A percentile compares a stretch with the other conserved stretches of the same genome.
Evolutionary conservation across 768 basidiomycete species (phyloP).

Genomic region (Psilocybe tampanensis): DNA sequence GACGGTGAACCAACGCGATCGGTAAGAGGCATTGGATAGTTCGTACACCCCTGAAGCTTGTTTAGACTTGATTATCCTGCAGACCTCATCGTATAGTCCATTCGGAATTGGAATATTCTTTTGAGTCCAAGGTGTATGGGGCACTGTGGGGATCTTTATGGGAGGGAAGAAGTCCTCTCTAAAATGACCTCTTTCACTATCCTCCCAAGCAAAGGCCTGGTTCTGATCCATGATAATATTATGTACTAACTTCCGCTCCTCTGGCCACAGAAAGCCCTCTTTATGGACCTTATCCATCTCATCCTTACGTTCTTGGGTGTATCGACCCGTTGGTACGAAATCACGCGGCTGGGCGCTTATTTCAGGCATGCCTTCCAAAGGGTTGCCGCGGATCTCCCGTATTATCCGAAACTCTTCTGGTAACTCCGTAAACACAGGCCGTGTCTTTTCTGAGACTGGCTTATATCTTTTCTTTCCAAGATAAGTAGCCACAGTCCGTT

Average conservation of each 20-base stretch:
- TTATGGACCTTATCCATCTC: constrained; percentile 20
- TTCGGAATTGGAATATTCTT: constrained; percentile 16
- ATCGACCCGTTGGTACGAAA: constrained; percentile 19
- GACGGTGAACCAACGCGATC: constrained; percentile 41
- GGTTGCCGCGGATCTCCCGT: too few relatives aligned
- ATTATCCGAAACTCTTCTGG: too few relatives aligned
- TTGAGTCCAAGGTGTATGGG: constrained; percentile 11
- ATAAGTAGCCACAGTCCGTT: too few relatives aligned
- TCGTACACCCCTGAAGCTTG: constrained; percentile 36
- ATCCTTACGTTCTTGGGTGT: constrained; percentile 20
- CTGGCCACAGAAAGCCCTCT: constrained; percentile 17
- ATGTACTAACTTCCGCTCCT: constrained; percentile 15
- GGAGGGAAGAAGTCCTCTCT: too few relatives aligned
- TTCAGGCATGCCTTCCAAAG: too few relatives aligned
- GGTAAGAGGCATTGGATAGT: constrained; percentile 29
- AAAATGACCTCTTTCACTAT: constrained; percentile 16
- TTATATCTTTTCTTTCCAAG: too few relatives aligned
- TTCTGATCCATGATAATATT: constrained; percentile 11
- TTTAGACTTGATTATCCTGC: constrained; percentile 26
- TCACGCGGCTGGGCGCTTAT: too few relatives aligned
- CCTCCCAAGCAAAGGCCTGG: constrained; percentile 21
- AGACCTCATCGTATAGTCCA: too few relatives aligned
- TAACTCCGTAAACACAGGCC: too few relatives aligned
- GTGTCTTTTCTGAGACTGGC: too few relatives aligned
- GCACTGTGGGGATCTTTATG: constrained; percentile 3